Conservation (phyloP, 495 filamentous ascomycete genomes). For the Trichoderma orchidacearum region DNA sequence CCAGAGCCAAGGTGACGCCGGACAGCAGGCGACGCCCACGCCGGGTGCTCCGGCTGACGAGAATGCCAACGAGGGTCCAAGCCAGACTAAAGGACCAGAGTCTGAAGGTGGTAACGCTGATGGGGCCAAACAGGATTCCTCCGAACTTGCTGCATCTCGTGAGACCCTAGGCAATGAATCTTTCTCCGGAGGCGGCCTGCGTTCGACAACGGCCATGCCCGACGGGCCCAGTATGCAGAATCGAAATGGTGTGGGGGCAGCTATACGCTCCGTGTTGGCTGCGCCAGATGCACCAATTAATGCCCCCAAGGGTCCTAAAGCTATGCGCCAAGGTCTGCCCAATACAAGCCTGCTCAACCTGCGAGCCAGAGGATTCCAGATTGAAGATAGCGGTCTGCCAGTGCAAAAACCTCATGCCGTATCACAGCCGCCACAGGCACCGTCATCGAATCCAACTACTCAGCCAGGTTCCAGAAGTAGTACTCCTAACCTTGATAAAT, state of each 20-base stretch:
- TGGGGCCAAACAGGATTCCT: constrained; percentile 13
- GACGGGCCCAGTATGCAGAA: background rate
- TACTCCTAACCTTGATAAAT: constrained; percentile 16
- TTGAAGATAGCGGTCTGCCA: constrained; percentile 18
- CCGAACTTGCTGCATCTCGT: background rate
- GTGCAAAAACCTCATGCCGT: constrained; percentile 18
- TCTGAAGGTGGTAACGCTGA: constrained; percentile 7
- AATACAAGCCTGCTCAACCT: constrained; percentile 53
- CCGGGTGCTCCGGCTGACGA: constrained; percentile 2
- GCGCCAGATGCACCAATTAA: constrained; percentile 37
- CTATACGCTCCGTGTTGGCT: constrained; percentile 3
- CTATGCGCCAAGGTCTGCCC: constrained; percentile 75
- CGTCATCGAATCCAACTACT: constrained; percentile 1
- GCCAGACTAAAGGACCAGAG: background rate
- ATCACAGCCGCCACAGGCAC: constrained; percentile 4
- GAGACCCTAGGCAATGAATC: background rate
- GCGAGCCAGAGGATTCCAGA: constrained; percentile 32
- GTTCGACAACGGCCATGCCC: background rate
- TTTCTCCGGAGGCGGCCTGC: background rate
- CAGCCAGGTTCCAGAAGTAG: constrained; percentile 23
- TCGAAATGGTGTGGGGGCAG: background rate
- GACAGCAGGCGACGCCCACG: constrained; percentile 4
- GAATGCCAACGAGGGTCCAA: background rate
- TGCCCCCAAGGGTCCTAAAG: constrained; percentile 86
- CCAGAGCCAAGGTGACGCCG: background rate